Conservation (phyloP, 2,329 filamentous ascomycete species). For the Cladobotryum protrusum region DNA sequence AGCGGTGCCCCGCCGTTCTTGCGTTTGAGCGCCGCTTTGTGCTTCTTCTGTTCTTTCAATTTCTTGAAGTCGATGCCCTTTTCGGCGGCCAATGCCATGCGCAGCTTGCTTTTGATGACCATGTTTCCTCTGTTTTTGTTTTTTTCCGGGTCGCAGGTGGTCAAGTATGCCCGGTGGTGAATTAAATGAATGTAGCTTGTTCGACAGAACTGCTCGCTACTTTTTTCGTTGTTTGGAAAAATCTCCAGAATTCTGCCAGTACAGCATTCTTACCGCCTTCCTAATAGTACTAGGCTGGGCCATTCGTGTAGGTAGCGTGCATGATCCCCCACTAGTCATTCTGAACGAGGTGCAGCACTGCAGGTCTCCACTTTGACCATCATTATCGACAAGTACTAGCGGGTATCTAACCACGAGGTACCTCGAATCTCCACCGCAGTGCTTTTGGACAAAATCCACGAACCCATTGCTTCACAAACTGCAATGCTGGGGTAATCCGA, state of each 20-base stretch:
- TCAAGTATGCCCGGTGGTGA: not conserved
- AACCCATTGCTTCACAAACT: too few relatives aligned
- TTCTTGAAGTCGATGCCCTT: slow-evolving; percentile 50
- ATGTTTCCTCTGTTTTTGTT: slow-evolving; percentile 18
- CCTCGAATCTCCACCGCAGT: too few relatives aligned
- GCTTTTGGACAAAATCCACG: too few relatives aligned
- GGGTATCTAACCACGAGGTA: not conserved
- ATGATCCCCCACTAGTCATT: too few relatives aligned
- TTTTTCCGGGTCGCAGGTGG: too few relatives aligned
- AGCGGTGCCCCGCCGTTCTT: slow-evolving; percentile 22
- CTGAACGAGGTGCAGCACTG: too few relatives aligned
- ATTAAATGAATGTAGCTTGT: not conserved
- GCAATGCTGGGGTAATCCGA: too few relatives aligned
- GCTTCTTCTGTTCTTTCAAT: slow-evolving; percentile 42
- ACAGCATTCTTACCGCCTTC: slow-evolving; percentile 11
- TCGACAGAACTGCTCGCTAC: not conserved
- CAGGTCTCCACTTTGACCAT: too few relatives aligned
- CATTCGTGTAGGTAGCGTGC: too few relatives aligned
- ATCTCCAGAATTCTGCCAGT: slow-evolving; percentile 14
- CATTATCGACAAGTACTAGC: too few relatives aligned
- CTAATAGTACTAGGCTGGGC: not conserved
- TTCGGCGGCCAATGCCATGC: slow-evolving; percentile 48
- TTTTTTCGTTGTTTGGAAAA: slow-evolving; percentile 3
- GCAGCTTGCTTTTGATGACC: slow-evolving; percentile 44
- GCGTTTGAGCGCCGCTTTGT: slow-evolving; percentile 37